Evolutionary conservation across 371 early-diverging fungal genomes (phyloP).

Genomic region (Circinella umbellata): DNA sequence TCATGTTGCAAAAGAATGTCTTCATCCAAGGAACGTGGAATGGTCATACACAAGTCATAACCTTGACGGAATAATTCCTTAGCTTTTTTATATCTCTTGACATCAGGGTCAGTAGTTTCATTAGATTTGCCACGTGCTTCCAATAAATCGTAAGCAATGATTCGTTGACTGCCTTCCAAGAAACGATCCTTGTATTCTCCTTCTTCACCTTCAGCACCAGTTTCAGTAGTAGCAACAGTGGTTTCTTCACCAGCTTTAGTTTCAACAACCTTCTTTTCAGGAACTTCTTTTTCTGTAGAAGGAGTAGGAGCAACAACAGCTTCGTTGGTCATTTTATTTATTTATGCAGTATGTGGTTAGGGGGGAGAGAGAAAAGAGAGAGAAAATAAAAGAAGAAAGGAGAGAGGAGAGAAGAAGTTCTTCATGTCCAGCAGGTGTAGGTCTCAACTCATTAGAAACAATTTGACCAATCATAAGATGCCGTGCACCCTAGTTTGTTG

Average conservation of each 20-base stretch:
- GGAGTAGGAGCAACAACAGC: slow-evolving; percentile 11
- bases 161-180: slow-evolving; percentile 52
- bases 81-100: slow-evolving; percentile 60
- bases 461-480: too few relatives aligned
- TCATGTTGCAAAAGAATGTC: slow-evolving; percentile 59
- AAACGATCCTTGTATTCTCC: slow-evolving; percentile 55
- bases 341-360: too few relatives aligned
- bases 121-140: slow-evolving; percentile 59
- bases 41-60: slow-evolving; percentile 60
- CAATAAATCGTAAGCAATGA: slow-evolving; percentile 67
- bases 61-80: slow-evolving; percentile 64
- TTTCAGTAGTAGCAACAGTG: not conserved
- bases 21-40: slow-evolving; percentile 63
- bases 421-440: too few relatives aligned
- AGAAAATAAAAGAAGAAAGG: too few relatives aligned
- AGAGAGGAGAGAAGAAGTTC: too few relatives aligned
- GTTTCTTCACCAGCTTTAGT: not conserved
- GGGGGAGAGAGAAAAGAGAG: too few relatives aligned
- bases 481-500: too few relatives aligned
- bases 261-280: slow-evolving; percentile 9
- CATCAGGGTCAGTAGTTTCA: slow-evolving; percentile 66
- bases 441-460: too few relatives aligned
- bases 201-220: slow-evolving; percentile 14
- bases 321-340: slow-evolving; percentile 10
- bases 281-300: not conserved